A percentile compares a stretch with the other conserved stretches of the same genome.
Evolutionary conservation across 148 eudicot species (phyloP).

Genomic region (Beta vulgaris): DNA sequence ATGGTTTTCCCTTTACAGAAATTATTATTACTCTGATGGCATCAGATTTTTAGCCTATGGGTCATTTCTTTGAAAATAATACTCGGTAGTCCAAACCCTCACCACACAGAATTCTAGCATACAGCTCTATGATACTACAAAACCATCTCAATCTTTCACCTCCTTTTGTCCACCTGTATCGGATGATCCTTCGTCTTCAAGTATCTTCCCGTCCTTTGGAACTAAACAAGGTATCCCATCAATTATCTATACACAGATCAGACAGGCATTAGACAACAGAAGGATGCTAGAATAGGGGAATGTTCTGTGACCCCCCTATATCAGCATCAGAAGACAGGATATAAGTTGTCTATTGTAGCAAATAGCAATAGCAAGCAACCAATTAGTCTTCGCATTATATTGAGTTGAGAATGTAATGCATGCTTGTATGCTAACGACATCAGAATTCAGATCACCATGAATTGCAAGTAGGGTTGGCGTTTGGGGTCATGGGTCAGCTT

Average conservation of each 20-base stretch:
- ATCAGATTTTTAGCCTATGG: too few species aligned
- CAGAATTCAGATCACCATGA: too few species aligned
- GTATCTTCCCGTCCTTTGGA: constrained; percentile 78
- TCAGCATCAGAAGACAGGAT: background rate
- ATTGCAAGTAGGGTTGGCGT: too few species aligned
- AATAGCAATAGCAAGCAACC: background rate
- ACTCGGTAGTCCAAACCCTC: background rate
- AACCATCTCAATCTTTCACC: constrained; percentile 4
- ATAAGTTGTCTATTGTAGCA: background rate
- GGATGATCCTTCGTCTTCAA: constrained; percentile 41
- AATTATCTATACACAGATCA: constrained; percentile 49
- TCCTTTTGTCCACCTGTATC: constrained; percentile 9
- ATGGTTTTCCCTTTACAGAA: too few species aligned
- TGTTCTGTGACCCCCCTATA: background rate
- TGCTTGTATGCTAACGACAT: background rate
- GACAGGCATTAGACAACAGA: background rate
- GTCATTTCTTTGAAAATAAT: too few species aligned
- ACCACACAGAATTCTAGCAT: background rate
- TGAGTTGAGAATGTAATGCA: background rate
- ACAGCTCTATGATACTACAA: background rate
- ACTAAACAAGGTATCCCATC: constrained; percentile 87
- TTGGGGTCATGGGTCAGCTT: too few species aligned
- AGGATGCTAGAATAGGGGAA: background rate
- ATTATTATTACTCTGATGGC: too few species aligned
- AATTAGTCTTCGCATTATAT: background rate